Evolutionary conservation across 2,329 filamentous ascomycete genomes (phyloP).

Genomic region (Dryadomyces sulphureus): DNA sequence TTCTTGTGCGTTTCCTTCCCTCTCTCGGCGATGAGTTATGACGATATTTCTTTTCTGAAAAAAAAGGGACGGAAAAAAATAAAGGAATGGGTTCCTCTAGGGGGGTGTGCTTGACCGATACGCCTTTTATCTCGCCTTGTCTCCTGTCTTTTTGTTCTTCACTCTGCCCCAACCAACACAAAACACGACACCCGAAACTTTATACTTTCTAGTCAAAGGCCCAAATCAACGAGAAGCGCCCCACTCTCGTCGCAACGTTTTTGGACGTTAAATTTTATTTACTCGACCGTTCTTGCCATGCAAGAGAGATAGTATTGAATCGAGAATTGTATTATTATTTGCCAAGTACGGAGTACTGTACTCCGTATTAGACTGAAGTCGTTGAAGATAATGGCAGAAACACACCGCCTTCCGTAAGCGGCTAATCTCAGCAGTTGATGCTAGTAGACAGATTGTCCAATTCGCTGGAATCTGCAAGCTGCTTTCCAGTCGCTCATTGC

Average conservation of each 20-base stretch:
- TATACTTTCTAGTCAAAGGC: conserved; percentile 10
- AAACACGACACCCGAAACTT: conserved; percentile 20
- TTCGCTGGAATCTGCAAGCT: conserved; percentile 1
- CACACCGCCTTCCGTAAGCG: conserved; percentile 9
- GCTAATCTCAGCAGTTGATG: not conserved
- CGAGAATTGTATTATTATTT: too few relatives aligned
- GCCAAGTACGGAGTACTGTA: not conserved
- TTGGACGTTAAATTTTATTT: too few relatives aligned
- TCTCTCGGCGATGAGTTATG: conserved; percentile 12
- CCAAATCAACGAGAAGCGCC: conserved; percentile 12
- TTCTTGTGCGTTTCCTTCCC: conserved; percentile 1
- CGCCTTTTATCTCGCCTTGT: conserved; percentile 10
- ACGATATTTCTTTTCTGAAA: conserved; percentile 6
- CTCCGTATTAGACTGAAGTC: too few relatives aligned
- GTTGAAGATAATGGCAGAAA: not conserved
- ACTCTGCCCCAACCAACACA: conserved; percentile 14
- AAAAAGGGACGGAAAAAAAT: conserved; percentile 7
- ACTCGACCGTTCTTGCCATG: too few relatives aligned
- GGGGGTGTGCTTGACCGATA: conserved; percentile 26
- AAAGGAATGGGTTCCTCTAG: conserved; percentile 3
- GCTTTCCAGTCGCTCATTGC: not conserved
- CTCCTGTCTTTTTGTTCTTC: conserved; percentile 8
- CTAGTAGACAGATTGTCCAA: not conserved
- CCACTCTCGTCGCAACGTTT: conserved; percentile 11
- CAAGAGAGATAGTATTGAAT: too few relatives aligned